Base-by-base conservation (phyloP, 192 early-diverging fungal genomes). In the Podila epicladia region DNA sequence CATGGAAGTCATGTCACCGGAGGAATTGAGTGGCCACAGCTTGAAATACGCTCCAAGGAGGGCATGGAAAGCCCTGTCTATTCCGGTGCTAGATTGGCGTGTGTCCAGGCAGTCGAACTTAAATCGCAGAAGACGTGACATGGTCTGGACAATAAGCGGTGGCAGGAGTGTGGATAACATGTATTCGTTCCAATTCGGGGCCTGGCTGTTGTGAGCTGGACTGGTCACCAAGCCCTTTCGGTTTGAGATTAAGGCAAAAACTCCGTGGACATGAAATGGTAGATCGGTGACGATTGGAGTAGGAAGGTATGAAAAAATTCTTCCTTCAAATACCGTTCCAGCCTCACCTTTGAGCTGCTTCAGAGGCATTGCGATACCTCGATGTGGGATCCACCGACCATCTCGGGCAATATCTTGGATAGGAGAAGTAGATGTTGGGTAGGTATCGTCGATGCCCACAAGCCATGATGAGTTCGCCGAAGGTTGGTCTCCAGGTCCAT, bases 241-340 rank as follows among this genome's bases (percentile, higher is more conserved):
- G 33, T 71, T 68, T 12, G 74, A 82, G 8, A 69, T 69, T 35
- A 84, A 17, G 2, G 65, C 84, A 66, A 84, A 85, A 1, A 15
- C 65, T 3, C 83, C 84, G 60, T 85, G 84, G 31, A 84, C 35
- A 29, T 85, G 76, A 11, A 85, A 83, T 5, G 58, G 61, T 19
- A 85, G 13, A 9, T 37, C 51, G 3, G 83, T 82, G 6, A 2
- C 4, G 19, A 85, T 75, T 9, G 82, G 49, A 0, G 84, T 69
- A 5, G 84, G 75, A 1, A 85, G 59, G 38, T 69, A 85, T 3
- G 73, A 67, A 28, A 82, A 84, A 1, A 85, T 15, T 12, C 58
- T 51, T 37, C 84, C 84, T 17, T 32, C 45, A 19, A 58, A 11
- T 8, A 12, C 45, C 3, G 24, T 37, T 9, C 15, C 17, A 1